A percentile compares a stretch with the other conserved stretches of the same genome.
phyloP scores from a whole-genome alignment of 768 basidiomycete genomes.

The Suillus cothurnatus region DNA sequence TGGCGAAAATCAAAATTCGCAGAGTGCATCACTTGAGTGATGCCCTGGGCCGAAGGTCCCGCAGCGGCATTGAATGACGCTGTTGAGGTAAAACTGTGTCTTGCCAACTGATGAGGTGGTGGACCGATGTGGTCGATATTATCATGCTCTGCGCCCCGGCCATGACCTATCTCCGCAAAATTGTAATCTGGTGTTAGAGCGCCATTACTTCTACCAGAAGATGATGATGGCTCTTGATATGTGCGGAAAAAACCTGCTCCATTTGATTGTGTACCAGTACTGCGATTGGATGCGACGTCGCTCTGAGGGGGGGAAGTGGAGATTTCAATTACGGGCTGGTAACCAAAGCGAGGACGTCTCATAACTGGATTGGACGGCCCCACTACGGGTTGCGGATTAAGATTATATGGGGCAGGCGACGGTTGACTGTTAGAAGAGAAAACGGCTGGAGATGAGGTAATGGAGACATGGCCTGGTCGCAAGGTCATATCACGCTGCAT shows the following conservation, averaged over 20 bases:
- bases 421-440: neutral
- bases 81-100: conserved; percentile 26
- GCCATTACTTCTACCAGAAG: conserved; percentile 50
- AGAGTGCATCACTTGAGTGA: conserved; percentile 38
- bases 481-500: conserved; percentile 32
- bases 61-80: conserved; percentile 23
- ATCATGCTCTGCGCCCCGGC: conserved; percentile 47
- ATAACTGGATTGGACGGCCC: conserved; percentile 41
- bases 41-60: conserved; percentile 30
- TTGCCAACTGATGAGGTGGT: conserved; percentile 17
- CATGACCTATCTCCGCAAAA: conserved; percentile 78
- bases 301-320: conserved; percentile 61
- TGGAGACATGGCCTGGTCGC: conserved; percentile 21
- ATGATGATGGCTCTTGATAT: conserved; percentile 45
- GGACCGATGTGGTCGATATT: conserved; percentile 20
- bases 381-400: conserved; percentile 37
- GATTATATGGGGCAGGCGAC: conserved; percentile 19
- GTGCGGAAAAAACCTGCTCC: conserved; percentile 64
- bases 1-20: conserved; percentile 28
- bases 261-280: conserved; percentile 53
- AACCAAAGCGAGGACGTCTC: conserved; percentile 45
- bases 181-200: conserved; percentile 72
- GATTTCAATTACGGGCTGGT: conserved; percentile 62
- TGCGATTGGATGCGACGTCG: conserved; percentile 59
- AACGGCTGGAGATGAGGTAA: conserved; percentile 8